Percentiles rank a stretch among this genome's conserved stretches.
Conservation (phyloP, 176 grass and related monocot genomes). For the Bothriochloa decipiens region DNA sequence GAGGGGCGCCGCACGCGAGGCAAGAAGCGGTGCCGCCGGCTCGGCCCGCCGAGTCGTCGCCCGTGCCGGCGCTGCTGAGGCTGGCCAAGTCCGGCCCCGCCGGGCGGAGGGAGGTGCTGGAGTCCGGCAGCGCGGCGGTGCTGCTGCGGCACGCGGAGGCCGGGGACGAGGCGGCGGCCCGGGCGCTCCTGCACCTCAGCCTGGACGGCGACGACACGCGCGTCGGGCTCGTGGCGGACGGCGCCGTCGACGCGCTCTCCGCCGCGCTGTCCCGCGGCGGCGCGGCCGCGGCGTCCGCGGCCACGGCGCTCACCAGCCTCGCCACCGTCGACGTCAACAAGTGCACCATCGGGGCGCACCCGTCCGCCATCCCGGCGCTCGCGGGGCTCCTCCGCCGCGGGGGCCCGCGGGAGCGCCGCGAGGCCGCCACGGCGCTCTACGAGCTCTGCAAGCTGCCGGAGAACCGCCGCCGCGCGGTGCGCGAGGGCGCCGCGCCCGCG, state of each 20-base stretch:
- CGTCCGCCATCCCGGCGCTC: constrained; percentile 57
- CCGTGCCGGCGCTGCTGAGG: constrained; percentile 35
- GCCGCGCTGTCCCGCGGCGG: constrained; percentile 46
- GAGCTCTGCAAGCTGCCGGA: constrained; percentile 94
- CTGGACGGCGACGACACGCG: constrained; percentile 91
- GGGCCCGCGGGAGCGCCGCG: constrained; percentile 63
- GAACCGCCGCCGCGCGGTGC: constrained; percentile 70
- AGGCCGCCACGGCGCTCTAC: constrained; percentile 82
- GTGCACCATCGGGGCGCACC: constrained; percentile 87
- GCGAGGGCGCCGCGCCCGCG: constrained; percentile 52
- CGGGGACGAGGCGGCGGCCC: constrained; percentile 48
- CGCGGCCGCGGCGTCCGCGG: constrained; percentile 59
- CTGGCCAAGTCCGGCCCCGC: constrained; percentile 58
- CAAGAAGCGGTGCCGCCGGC: constrained; percentile 2
- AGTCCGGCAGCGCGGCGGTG: constrained; percentile 60
- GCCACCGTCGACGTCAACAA: constrained; percentile 96
- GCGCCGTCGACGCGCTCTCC: constrained; percentile 77
- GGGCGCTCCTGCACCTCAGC: constrained; percentile 65
- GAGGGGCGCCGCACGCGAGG: not conserved
- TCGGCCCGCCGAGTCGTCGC: not conserved
- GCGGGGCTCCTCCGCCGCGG: constrained; percentile 54
- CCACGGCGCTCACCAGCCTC: constrained; percentile 82
- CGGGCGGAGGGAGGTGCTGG: constrained; percentile 59
- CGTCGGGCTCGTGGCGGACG: constrained; percentile 79
- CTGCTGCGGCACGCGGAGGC: constrained; percentile 66